Percentiles rank a stretch among this genome's conserved stretches.
phyloP scores from a whole-genome alignment of 1,284 basidiomycete species.

The Rhodotorula glutinis region DNA sequence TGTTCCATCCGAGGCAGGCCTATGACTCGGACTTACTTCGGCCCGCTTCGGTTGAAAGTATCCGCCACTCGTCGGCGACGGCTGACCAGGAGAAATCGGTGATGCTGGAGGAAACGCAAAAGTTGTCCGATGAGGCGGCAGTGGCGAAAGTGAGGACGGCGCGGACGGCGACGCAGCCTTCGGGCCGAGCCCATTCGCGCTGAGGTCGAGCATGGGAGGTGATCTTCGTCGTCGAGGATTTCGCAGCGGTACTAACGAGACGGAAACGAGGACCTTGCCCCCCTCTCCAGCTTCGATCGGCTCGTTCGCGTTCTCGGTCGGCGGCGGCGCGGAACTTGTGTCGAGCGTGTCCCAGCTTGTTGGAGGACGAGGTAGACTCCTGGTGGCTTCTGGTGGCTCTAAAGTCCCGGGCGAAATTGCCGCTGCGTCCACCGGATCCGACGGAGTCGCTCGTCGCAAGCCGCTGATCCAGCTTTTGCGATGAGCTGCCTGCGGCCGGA shows the following conservation, averaged over 20 bases:
- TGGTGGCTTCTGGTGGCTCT: background rate
- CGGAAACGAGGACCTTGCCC: slow-evolving; percentile 27
- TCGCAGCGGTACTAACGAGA: slow-evolving; percentile 33
- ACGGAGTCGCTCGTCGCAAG: background rate
- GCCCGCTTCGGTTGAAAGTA: too few relatives aligned
- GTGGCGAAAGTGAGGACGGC: background rate
- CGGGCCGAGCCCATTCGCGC: background rate
- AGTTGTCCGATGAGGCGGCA: background rate
- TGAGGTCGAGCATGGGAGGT: background rate
- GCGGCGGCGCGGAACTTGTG: background rate
- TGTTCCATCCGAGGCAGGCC: background rate
- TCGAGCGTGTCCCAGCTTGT: slow-evolving; percentile 8
- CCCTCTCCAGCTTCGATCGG: background rate
- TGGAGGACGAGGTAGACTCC: background rate
- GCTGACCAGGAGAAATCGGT: background rate
- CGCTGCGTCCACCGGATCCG: background rate
- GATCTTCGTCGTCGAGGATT: slow-evolving; percentile 9
- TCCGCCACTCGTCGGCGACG: background rate
- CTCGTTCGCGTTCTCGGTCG: slow-evolving; percentile 11
- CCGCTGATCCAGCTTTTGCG: slow-evolving; percentile 24
- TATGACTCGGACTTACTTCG: too few relatives aligned
- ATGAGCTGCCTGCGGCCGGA: background rate
- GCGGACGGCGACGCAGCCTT: background rate
- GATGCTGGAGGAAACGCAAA: slow-evolving; percentile 2
- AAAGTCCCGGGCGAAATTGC: background rate